Evolutionary conservation across 192 early-diverging fungal species (phyloP).

Genomic region (Coemansia aciculifera): DNA sequence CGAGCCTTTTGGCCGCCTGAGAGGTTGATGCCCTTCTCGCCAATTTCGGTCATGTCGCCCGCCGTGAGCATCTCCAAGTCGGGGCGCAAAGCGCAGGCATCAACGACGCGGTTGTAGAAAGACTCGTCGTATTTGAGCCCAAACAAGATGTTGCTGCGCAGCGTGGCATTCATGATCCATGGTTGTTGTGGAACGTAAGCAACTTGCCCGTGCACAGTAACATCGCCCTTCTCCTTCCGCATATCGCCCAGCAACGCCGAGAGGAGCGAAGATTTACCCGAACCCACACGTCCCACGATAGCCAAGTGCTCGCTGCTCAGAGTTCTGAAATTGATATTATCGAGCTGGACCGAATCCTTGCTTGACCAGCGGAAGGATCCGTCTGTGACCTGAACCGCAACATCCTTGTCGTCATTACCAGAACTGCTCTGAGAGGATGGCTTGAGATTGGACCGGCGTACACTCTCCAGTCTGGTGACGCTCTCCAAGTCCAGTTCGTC

Average conservation of each 20-base stretch:
- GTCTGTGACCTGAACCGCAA: slow-evolving; percentile 52
- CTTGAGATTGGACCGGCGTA: background rate
- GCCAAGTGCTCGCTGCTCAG: slow-evolving; percentile 55
- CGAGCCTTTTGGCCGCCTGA: slow-evolving; percentile 90
- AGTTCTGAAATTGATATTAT: slow-evolving; percentile 46
- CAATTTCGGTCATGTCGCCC: slow-evolving; percentile 91
- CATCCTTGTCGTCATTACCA: background rate
- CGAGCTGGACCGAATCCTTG: slow-evolving; percentile 30
- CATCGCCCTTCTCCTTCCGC: slow-evolving; percentile 66
- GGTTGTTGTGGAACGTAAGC: slow-evolving; percentile 68
- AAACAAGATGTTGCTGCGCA: slow-evolving; percentile 92
- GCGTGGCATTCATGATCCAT: slow-evolving; percentile 94
- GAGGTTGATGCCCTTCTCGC: slow-evolving; percentile 87
- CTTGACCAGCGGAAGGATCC: slow-evolving; percentile 59
- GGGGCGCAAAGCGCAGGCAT: slow-evolving; percentile 78
- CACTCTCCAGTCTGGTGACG: slow-evolving; percentile 55
- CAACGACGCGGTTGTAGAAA: slow-evolving; percentile 76
- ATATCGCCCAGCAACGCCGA: slow-evolving; percentile 87
- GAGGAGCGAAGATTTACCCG: slow-evolving; percentile 78
- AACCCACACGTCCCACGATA: slow-evolving; percentile 68
- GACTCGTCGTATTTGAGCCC: slow-evolving; percentile 71
- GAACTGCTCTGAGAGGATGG: background rate
- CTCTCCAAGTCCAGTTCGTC: slow-evolving; percentile 78
- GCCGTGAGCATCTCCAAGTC: slow-evolving; percentile 84
- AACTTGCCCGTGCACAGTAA: slow-evolving; percentile 64